phyloP scores from a whole-genome alignment of 805 yeast species.

The Torulaspora delbrueckii region DNA sequence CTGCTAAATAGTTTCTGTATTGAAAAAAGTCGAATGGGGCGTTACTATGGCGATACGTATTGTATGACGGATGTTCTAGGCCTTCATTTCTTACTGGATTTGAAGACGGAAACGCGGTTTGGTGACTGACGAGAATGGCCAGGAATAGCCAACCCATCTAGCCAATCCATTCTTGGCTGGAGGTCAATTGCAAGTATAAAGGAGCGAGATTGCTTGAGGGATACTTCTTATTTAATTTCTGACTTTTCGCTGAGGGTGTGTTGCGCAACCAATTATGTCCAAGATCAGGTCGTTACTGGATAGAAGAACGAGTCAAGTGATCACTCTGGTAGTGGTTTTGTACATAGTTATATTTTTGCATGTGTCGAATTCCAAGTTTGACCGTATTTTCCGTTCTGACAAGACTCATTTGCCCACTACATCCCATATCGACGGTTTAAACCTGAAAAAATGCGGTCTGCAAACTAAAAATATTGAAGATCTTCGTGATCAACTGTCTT shows the following conservation, averaged over 20 bases:
- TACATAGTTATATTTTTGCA: slow-evolving; percentile 12
- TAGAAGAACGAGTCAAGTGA: slow-evolving; percentile 10
- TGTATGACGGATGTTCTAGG: background rate
- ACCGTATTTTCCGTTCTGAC: slow-evolving; percentile 4
- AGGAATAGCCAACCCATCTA: background rate
- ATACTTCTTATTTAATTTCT: background rate
- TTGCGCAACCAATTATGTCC: background rate
- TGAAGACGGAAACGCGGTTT: background rate
- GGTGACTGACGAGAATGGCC: background rate
- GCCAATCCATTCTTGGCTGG: background rate
- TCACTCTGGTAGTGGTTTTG: slow-evolving; percentile 6
- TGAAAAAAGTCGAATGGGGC: no score
- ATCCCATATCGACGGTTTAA: slow-evolving; percentile 18
- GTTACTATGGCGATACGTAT: background rate
- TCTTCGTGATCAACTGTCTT: slow-evolving; percentile 49
- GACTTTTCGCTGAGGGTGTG: background rate
- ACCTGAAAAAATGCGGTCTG: slow-evolving; percentile 18
- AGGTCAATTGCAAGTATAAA: background rate
- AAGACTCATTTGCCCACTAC: slow-evolving; percentile 25
- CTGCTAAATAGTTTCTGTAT: background rate
- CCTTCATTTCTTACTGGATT: background rate
- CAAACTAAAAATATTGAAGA: slow-evolving; percentile 9
- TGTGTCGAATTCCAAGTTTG: slow-evolving; percentile 10
- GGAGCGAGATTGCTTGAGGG: background rate
- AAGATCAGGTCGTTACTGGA: slow-evolving; percentile 5